These are phyloP conservation scores for Fusarium fujikuroi DNA, from an alignment of 2,329 filamentous ascomycete species.

Conservation along the genomic window DNA sequence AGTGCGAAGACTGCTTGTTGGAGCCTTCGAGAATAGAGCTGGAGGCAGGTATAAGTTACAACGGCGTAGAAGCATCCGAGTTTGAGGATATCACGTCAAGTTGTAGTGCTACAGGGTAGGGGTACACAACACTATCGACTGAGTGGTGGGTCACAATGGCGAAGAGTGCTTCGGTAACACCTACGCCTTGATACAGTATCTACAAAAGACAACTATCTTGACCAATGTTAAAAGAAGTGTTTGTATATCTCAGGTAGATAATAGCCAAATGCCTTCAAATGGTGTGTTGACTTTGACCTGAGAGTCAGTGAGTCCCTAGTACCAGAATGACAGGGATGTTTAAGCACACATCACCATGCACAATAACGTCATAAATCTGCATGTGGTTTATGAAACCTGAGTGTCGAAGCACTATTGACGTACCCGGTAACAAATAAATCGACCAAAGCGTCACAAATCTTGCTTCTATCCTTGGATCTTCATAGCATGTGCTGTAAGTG, in stretches of 20 bases:
- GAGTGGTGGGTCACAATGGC: background rate
- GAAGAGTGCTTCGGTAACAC: background rate
- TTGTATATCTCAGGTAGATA: background rate
- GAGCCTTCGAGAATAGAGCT: background rate
- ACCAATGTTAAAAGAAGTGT: background rate
- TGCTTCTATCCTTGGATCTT: constrained; percentile 9
- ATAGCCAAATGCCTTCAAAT: too few species aligned
- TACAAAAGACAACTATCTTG: background rate
- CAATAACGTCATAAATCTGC: constrained; percentile 34
- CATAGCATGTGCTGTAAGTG: constrained; percentile 9
- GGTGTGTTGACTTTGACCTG: background rate
- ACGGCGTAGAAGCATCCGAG: background rate
- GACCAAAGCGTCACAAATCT: constrained; percentile 12
- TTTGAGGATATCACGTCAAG: background rate
- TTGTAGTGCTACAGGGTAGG: background rate
- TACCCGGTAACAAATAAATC: constrained; percentile 5
- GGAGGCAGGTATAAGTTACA: background rate
- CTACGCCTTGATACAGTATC: background rate
- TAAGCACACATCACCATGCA: constrained; percentile 13
- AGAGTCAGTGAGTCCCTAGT: background rate
- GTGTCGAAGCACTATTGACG: constrained; percentile 22
- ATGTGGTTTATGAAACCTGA: constrained; percentile 22
- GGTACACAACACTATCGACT: background rate
- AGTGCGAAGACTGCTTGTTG: background rate
- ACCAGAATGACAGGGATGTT: constrained; percentile 9